Evolutionary conservation across 306 rosid genomes (phyloP).

Genomic region (Prunus persica): Prunus_persica_NCBIv2 NC_034009.1:32526501-32527000

Average conservation of each 20-base stretch:
- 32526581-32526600: slow-evolving; percentile 53
- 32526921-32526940: too few species aligned
- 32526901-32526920: too few species aligned
- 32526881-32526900: too few species aligned
- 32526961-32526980: too few species aligned
- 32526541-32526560: slow-evolving; percentile 44
- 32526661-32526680: slow-evolving; percentile 59
- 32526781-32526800: too few species aligned
- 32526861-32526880: too few species aligned
- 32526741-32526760: background rate
- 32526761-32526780: background rate
- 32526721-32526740: too few species aligned
- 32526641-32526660: slow-evolving; percentile 49
- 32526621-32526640: slow-evolving; percentile 66
- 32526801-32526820: too few species aligned
- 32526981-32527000: too few species aligned
- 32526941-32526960: too few species aligned
- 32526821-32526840: too few species aligned
- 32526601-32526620: slow-evolving; percentile 70
- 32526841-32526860: too few species aligned
- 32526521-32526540: slow-evolving; percentile 63
- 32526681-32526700: slow-evolving; percentile 30
- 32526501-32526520: slow-evolving; percentile 35
- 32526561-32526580: slow-evolving; percentile 58
- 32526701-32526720: slow-evolving; percentile 33